A percentile compares a stretch with the other conserved stretches of the same genome.
These are phyloP conservation scores for Malus fusca DNA, from an alignment of 306 rosid species.

Conservation along the genomic window DNA sequence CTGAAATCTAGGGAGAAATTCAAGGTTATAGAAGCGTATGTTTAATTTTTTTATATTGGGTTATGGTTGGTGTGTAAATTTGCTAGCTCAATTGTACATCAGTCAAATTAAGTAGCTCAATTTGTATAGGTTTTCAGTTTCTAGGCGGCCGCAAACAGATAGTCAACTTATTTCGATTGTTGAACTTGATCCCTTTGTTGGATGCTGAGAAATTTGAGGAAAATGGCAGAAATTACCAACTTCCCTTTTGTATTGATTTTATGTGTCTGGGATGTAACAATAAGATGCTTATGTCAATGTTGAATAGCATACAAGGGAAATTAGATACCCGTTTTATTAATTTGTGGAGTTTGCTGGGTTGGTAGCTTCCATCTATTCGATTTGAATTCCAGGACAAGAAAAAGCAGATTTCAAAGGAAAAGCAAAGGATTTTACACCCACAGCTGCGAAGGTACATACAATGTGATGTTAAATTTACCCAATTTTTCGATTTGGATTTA, in stretches of 20 bases:
- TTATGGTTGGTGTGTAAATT: neutral
- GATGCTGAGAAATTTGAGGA: neutral
- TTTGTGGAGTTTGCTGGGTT: neutral
- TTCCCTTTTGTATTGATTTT: neutral
- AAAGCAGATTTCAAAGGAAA: neutral
- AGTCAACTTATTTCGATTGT: neutral
- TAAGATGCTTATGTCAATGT: neutral
- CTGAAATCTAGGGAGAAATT: neutral
- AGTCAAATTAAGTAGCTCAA: neutral
- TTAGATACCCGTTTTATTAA: too few species aligned
- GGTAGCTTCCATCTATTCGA: constrained; percentile 21
- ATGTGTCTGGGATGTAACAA: neutral
- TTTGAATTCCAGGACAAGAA: neutral
- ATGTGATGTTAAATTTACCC: neutral
- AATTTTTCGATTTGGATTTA: neutral
- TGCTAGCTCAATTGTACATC: neutral
- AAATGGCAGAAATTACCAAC: neutral
- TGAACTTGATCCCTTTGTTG: neutral
- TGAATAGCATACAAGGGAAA: neutral
- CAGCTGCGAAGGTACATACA: constrained; percentile 32
- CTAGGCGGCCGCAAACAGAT: neutral
- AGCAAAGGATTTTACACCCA: neutral
- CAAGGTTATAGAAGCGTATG: neutral
- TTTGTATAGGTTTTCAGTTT: neutral
- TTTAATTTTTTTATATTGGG: neutral